These are phyloP conservation scores for Echeveria elegans DNA, from an alignment of 164 flowering plant genomes.

Conservation along the genomic window DNA sequence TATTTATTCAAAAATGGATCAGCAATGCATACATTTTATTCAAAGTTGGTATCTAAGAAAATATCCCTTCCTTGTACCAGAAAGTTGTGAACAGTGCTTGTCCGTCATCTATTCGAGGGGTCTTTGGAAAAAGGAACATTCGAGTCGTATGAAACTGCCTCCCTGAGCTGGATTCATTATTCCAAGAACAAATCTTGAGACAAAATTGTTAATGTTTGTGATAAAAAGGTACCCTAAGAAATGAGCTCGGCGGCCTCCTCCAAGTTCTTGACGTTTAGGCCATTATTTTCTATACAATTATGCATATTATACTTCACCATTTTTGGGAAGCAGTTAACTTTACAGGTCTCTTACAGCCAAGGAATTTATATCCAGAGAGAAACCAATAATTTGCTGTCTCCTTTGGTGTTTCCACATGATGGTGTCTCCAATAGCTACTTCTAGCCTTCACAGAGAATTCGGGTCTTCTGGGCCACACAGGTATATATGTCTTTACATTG, in stretches of 20 bases:
- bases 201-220: not conserved
- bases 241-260: not conserved
- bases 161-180: not conserved
- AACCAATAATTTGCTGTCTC: not conserved
- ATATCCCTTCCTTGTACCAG: not conserved
- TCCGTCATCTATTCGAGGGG: not conserved
- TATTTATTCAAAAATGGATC: too few species aligned
- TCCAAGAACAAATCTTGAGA: not conserved
- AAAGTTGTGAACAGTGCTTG: not conserved
- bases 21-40: too few species aligned
- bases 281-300: too few species aligned
- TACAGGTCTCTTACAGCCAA: slow-evolving; percentile 2
- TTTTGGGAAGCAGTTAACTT: not conserved
- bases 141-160: not conserved
- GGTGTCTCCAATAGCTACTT: slow-evolving; percentile 5
- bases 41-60: too few species aligned
- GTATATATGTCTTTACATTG: slow-evolving; percentile 5
- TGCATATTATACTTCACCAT: not conserved
- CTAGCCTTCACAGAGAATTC: not conserved
- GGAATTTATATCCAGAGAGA: not conserved
- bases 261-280: not conserved
- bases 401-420: slow-evolving; percentile 4
- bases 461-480: not conserved
- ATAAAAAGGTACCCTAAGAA: not conserved
- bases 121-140: not conserved